Conservation (phyloP, 805 yeast species). For the Saccharomycopsis oosterbeekiorum region DNA sequence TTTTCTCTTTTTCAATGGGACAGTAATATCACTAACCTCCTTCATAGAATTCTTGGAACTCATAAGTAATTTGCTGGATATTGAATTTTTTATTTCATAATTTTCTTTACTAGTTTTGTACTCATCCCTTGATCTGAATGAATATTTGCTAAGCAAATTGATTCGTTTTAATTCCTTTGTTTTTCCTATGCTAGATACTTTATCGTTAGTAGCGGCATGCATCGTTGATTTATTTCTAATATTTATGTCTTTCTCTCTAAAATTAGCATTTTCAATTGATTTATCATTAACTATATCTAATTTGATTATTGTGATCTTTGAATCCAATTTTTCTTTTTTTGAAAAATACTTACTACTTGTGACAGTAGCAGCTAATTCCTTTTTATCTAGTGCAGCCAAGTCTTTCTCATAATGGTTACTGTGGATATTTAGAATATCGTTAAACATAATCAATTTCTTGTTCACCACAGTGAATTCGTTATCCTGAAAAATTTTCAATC, state of each 20-base stretch:
- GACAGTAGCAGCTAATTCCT: not conserved
- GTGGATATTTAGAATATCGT: not conserved
- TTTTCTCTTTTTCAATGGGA: not conserved
- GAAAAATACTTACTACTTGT: not conserved
- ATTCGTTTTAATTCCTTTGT: not conserved
- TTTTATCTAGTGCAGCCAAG: not conserved
- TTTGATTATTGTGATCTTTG: not conserved
- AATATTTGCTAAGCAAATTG: not conserved
- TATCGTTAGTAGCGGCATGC: not conserved
- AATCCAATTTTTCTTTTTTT: not conserved
- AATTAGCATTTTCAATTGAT: not conserved
- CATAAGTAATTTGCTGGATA: no score
- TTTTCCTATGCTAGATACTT: not conserved
- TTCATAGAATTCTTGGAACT: not conserved
- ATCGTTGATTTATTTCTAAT: not conserved
- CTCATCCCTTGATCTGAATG: not conserved
- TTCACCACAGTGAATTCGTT: not conserved
- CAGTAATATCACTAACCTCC: not conserved
- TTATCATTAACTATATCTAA: not conserved
- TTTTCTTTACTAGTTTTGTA: not conserved
- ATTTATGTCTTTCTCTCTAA: not conserved
- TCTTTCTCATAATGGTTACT: not conserved
- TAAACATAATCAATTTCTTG: not conserved
- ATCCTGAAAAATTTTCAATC: not conserved
- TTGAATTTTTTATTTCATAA: not conserved